These are phyloP conservation scores for Eragrostis curvula DNA, from an alignment of 176 grass and related monocot genomes.

Conservation along the genomic window DNA sequence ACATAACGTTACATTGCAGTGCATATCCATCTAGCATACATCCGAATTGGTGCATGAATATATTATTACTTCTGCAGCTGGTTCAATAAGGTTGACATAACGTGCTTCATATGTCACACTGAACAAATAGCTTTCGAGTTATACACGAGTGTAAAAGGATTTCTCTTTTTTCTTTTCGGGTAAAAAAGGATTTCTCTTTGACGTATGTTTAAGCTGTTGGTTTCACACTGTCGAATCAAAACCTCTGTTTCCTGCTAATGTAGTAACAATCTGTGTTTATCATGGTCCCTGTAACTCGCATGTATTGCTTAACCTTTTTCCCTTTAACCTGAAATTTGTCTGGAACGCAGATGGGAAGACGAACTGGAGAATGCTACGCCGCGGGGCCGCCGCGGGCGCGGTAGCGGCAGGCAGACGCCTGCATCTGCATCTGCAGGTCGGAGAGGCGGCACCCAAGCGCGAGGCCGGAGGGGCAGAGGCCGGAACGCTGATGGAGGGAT, in stretches of 20 bases:
- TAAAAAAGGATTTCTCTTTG: neutral
- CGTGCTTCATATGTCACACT: neutral
- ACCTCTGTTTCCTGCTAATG: neutral
- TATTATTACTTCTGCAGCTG: neutral
- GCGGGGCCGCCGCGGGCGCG: constrained; percentile 40
- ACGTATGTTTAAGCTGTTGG: neutral
- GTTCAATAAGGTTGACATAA: neutral
- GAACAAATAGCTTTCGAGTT: neutral
- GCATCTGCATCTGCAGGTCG: constrained; percentile 51
- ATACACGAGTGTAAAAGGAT: neutral
- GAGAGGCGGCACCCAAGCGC: constrained; percentile 44
- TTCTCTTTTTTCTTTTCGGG: too few species aligned
- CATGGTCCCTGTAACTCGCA: neutral
- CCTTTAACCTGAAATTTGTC: neutral
- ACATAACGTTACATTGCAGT: neutral
- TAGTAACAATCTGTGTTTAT: neutral
- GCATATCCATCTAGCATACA: constrained; percentile 7
- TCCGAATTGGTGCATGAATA: neutral
- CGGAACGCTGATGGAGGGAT: constrained; percentile 39
- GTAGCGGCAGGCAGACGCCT: constrained; percentile 50
- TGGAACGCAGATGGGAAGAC: constrained; percentile 83
- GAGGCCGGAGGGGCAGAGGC: constrained; percentile 51
- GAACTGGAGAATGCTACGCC: constrained; percentile 52
- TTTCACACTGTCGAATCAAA: neutral
- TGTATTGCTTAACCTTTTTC: neutral